Base-by-base conservation (phyloP, 169 alveolate species). In the Babesia gibsoni region DNA sequence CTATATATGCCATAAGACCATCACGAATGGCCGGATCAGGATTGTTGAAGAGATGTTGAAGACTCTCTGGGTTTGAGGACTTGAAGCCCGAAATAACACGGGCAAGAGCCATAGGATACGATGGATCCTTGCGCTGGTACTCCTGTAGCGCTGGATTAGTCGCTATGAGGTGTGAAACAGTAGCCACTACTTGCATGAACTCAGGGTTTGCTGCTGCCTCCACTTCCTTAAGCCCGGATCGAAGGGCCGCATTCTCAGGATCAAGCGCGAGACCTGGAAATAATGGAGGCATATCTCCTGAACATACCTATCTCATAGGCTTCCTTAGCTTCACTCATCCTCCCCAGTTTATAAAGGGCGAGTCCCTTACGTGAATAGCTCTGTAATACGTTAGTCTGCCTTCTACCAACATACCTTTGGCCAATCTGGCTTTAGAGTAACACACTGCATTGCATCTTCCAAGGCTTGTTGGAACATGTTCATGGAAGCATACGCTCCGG, bases 331-430 rank as follows among this genome's bases (percentile, higher is more conserved):
- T 92, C 96, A 23, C 89, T 90, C 39, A 67, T 67, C 52, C 77
- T 86, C 35, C 91, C 92, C 65, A 91, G 77, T 32, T 92, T 83
- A 73, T 85, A 92, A 49, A 91, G 92, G 50, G 96, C 91, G 41
- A 90, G 70, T 72, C 98, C 98, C 88, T 93, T 83, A 67, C 98
- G 82, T 53, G 96, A 65, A 84, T 94, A 86, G n/a, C 97, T 94
- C 94, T 89, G 78, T 30, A 33, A 7, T 10, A 14, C 14, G 46
- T 52, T 30, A 36, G 4, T 25, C 7, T 25, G 14, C 14, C 7
- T 14, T 5, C 29, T 3, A 14, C 37, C 9, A 16, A 10, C 73
- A 29, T 66, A 82, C 97, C 77, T 93, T 95, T 6, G 95, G 94
- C 97, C 98, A 94, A 35, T 92, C 95, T 20, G 97, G 96, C 63